These are phyloP conservation scores for Solioccasus polychromus DNA, from an alignment of 768 basidiomycete genomes.

Conservation along the genomic window DNA sequence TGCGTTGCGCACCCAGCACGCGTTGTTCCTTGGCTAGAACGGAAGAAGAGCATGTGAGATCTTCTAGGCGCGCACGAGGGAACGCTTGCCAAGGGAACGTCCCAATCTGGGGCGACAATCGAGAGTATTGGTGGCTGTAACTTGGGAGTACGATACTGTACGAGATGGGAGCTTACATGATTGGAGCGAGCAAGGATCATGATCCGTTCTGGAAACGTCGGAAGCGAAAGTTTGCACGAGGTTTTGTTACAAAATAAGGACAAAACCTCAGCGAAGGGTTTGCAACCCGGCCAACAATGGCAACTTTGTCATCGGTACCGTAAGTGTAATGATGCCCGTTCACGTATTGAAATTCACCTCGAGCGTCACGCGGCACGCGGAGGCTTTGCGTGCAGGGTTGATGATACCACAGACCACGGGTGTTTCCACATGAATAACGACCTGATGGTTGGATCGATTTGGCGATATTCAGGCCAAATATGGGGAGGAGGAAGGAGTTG, in stretches of 20 bases:
- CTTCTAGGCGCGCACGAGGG: not conserved
- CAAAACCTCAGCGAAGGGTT: not conserved
- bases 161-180: constrained; percentile 15
- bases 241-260: constrained; percentile 18
- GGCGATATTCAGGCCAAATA: not conserved
- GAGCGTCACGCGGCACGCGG: constrained; percentile 24
- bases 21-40: not conserved
- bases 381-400: constrained; percentile 10
- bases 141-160: not conserved
- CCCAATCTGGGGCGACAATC: constrained; percentile 7
- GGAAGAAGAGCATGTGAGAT: constrained; percentile 1
- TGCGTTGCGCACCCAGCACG: constrained; percentile 10
- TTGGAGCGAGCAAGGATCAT: constrained; percentile 16
- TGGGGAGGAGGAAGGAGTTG: constrained; percentile 2
- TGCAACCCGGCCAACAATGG: constrained; percentile 17
- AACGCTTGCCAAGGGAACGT: constrained; percentile 4
- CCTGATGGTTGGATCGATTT: not conserved
- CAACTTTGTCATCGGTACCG: constrained; percentile 28
- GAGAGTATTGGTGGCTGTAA: not conserved
- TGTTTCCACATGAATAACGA: not conserved
- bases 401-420: constrained; percentile 2
- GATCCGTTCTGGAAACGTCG: constrained; percentile 26
- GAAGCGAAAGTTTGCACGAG: constrained; percentile 26
- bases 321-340: constrained; percentile 30
- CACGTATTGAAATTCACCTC: constrained; percentile 22